Evolutionary conservation across 1,284 basidiomycete genomes (phyloP), one percentile per base, ranked within the genome.

Genomic region (Cryptococcus sp.): DNA sequence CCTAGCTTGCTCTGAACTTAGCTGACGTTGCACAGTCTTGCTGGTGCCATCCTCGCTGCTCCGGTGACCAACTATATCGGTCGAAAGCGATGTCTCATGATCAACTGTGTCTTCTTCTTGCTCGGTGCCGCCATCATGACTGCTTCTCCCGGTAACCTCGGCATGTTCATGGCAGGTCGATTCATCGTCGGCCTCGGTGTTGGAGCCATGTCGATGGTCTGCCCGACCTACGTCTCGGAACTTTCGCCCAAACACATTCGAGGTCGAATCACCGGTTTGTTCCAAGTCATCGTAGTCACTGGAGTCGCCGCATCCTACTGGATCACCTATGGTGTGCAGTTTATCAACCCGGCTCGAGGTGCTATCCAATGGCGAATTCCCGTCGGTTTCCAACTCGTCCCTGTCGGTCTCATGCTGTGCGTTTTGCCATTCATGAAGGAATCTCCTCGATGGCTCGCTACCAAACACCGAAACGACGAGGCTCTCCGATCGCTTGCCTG

Each of bases 221-320:
- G 80, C 5, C 86, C 86, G 12, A 80, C 85, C 0, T 88, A 80
- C 60, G 85, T 87, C 3, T 83, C 84, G 1, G 86, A 88, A 67
- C 86, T 85, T 63, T 78, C 81, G 0, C 86, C 86, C 4, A 86
- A 86, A 64, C 77, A 84, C 19, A 83, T 82, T 43, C 76, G 80
- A 80, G 64, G 76, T 65, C 47, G 77, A 81, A 80, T 81, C 44
- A 51, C 50, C 25, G 50, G 45, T 42, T 23, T 40, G 19, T 87
- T 88, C 77, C 86, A 91, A 64, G 82, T 90, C 68, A 83, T 87
- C 79, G 84, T 87, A 45, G 65, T 69, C 43, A 59, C 65, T 46
- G 67, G 68, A 26, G 71, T 71, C 21, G 65, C 62, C 38, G 53
- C 57, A 31, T 57, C 51, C 19, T 60, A 57, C 47, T 61, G 59